Percentiles rank a stretch among this genome's conserved stretches.
These are phyloP conservation scores for Mallotus repandus DNA, from an alignment of 441 rosid species.

Conservation along the genomic window DNA sequence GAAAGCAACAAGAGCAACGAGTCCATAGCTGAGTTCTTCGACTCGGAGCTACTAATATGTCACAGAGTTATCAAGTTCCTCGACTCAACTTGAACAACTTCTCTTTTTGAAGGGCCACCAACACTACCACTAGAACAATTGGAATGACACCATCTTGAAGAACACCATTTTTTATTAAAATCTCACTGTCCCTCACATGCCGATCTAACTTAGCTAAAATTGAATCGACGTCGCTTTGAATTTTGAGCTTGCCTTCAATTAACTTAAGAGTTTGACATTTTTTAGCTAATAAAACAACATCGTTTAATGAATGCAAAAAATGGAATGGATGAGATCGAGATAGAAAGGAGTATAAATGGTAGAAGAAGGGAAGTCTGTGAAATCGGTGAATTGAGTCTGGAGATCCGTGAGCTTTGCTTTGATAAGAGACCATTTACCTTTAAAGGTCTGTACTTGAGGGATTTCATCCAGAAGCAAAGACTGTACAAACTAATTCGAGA, in stretches of 20 bases:
- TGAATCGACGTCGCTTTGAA: slow-evolving; percentile 86
- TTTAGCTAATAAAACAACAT: slow-evolving; percentile 45
- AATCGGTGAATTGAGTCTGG: slow-evolving; percentile 56
- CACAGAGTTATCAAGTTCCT: slow-evolving; percentile 64
- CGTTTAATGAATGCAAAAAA: slow-evolving; percentile 46
- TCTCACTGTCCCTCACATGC: slow-evolving; percentile 62
- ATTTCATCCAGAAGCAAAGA: slow-evolving; percentile 25
- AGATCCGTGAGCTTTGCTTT: slow-evolving; percentile 61
- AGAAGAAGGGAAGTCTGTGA: slow-evolving; percentile 44
- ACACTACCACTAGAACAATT: not conserved
- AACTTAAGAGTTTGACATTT: slow-evolving; percentile 49
- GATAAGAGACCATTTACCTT: slow-evolving; percentile 73
- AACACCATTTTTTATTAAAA: slow-evolving; percentile 62
- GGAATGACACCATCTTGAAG: slow-evolving; percentile 38
- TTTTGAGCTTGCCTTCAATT: slow-evolving; percentile 72
- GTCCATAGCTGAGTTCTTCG: slow-evolving; percentile 76
- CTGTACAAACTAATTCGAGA: slow-evolving; percentile 30
- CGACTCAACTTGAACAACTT: slow-evolving; percentile 59
- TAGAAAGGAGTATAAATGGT: slow-evolving; percentile 47
- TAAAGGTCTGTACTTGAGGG: slow-evolving; percentile 45
- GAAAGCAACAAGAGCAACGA: slow-evolving; percentile 45
- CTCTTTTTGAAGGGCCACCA: slow-evolving; percentile 52
- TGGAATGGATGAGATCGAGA: slow-evolving; percentile 53
- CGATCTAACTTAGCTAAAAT: slow-evolving; percentile 63
- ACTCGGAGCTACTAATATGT: slow-evolving; percentile 67